Base-by-base conservation (phyloP, 106 monocot genomes). In the Triglochin maritima region DNA sequence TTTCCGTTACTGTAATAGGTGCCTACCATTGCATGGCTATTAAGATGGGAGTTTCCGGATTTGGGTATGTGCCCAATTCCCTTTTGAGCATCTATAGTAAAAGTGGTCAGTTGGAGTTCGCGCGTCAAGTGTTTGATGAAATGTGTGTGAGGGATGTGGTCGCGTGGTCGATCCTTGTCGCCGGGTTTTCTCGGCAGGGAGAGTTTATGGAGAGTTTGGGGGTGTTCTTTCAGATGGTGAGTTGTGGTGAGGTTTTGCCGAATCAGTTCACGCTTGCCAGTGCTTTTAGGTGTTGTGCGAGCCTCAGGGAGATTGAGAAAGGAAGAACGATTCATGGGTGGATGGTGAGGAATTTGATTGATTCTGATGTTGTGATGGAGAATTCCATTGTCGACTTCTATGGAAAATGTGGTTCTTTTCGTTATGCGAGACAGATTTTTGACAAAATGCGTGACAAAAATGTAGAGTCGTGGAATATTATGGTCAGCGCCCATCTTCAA, bases 361-460 rank as follows among this genome's bases (percentile, higher is more conserved):
- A 62, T 50, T 69, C 70, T n/a, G 88, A 93, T 64, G 68, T 81
- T 49, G 76, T 77, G 1, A 48, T 88, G 70, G 69, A 71, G 51
- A 93, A 88, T 47, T 79, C 88, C 13, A 74, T 93, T 6, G 58
- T 93, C 8, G 86, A 86, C 55, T 78, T 86, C 49, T 88, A 88
- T 60, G 83, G 73, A 8, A 93, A 93, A 49, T 73, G 75, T 53
- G 86, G 84, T 3, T 56, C 54, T 2, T 79, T 83, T 49, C 47
- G 41, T 2, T 69, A 51, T 52, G 88, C 83, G 4, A 59, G 59
- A 64, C 74, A 17, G 9, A 52, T 71, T 50, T 93, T 93, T 59
- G 71, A 70, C 3, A 56, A 14, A 53, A 88, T 93, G 76, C 15
- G 49, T 9, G 83, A 73, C 59, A 86, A 67, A 65, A 81, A 86